A percentile compares a stretch with the other conserved stretches of the same genome.
These are phyloP conservation scores for Pseudogymnoascus sp. DNA, from an alignment of 2,329 filamentous ascomycete species.

Conservation along the genomic window DNA sequence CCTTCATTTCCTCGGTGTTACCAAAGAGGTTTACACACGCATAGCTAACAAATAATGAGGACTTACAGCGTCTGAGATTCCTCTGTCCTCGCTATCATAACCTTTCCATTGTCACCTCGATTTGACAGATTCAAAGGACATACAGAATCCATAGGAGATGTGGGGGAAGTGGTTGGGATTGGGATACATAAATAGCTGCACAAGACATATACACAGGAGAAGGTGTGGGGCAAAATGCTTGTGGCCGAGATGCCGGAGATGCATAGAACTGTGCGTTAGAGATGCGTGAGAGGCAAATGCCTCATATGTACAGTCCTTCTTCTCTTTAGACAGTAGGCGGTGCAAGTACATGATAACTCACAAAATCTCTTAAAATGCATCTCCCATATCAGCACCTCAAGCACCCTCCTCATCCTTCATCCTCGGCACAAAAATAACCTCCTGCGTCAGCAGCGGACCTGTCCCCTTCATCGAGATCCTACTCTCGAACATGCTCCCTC, in stretches of 20 bases:
- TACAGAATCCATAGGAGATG: background rate
- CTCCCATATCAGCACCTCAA: background rate
- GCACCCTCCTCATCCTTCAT: background rate
- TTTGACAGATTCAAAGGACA: constrained; percentile 13
- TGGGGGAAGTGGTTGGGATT: background rate
- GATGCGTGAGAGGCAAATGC: background rate
- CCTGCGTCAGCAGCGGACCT: background rate
- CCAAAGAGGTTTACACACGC: background rate
- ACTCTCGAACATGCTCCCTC: background rate
- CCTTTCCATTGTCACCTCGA: constrained; percentile 14
- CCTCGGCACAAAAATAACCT: background rate
- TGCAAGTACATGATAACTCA: background rate
- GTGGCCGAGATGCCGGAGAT: background rate
- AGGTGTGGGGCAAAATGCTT: background rate
- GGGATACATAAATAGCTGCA: background rate
- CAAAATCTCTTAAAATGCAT: background rate
- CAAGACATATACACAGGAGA: background rate
- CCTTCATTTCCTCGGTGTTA: background rate
- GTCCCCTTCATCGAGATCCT: background rate
- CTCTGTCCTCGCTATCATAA: constrained; percentile 17
- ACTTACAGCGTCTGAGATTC: constrained; percentile 17
- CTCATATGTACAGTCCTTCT: background rate
- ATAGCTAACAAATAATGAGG: background rate
- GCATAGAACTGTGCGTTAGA: background rate
- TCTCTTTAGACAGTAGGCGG: background rate